phyloP scores from a whole-genome alignment of 345 rosid species.

The Eucalyptus virginea region DNA sequence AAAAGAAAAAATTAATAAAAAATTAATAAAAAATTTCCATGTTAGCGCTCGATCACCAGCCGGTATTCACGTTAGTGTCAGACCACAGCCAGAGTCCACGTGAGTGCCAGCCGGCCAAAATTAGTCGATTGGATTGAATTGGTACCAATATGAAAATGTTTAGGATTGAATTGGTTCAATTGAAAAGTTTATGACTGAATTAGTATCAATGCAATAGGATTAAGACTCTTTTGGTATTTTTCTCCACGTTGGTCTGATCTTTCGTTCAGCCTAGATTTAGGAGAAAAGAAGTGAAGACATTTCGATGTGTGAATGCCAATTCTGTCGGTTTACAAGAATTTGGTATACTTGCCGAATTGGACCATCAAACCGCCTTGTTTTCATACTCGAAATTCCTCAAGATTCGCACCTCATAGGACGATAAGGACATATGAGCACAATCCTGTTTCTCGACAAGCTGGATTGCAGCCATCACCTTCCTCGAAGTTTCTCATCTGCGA shows the following conservation, averaged over 20 bases:
- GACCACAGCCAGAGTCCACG: rapidly evolving
- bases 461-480: neutral
- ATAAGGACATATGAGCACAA: neutral
- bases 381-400: neutral
- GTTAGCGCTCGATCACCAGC: rapidly evolving
- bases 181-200: too few relatives aligned
- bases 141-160: rapidly evolving
- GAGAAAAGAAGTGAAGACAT: neutral
- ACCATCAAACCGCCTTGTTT: neutral
- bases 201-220: rapidly evolving
- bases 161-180: rapidly evolving
- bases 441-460: neutral
- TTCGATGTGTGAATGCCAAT: neutral
- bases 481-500: neutral
- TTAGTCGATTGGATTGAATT: too few relatives aligned
- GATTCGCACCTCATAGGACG: neutral
- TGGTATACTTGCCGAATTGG: neutral
- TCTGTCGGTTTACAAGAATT: neutral
- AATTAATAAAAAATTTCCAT: rapidly evolving
- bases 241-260: neutral
- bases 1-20: too few relatives aligned
- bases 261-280: neutral
- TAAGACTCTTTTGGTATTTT: too few relatives aligned
- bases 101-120: rapidly evolving
- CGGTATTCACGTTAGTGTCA: rapidly evolving